phyloP scores from a whole-genome alignment of 805 yeast genomes.

The Wickerhamiella galacta region DNA sequence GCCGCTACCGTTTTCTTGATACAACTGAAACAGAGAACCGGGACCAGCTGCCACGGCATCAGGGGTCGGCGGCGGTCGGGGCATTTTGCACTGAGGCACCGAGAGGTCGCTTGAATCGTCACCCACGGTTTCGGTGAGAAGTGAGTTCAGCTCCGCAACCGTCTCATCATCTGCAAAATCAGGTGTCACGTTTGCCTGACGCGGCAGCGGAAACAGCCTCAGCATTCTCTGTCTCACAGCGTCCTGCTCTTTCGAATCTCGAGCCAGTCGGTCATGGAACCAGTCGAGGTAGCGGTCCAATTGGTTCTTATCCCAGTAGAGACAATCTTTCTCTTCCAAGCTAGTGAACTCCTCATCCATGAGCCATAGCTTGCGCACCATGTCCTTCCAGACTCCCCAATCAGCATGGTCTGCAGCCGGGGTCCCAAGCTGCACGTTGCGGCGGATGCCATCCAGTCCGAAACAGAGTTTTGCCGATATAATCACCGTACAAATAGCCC shows the following conservation, averaged over 20 bases:
- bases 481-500: constrained; percentile 6
- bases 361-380: constrained; percentile 17
- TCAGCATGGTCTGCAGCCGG: constrained; percentile 12
- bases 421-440: not conserved
- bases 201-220: not conserved
- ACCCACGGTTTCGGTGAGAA: constrained; percentile 1
- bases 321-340: constrained; percentile 15
- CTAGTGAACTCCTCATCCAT: constrained; percentile 14
- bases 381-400: constrained; percentile 22
- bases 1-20: not conserved
- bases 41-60: constrained; percentile 1
- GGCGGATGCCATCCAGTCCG: constrained; percentile 13
- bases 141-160: not conserved
- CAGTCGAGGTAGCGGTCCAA: not conserved
- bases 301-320: not conserved
- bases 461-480: constrained; percentile 11
- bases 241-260: not conserved
- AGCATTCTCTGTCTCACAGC: not conserved
- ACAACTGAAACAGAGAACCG: not conserved
- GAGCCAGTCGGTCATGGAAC: not conserved
- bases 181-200: not conserved
- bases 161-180: not conserved
- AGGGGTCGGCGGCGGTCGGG: not conserved
- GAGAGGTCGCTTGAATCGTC: not conserved
- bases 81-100: not conserved